These are phyloP conservation scores for Fusarium sp. DNA, from an alignment of 2,329 filamentous ascomycete species.

Conservation along the genomic window DNA sequence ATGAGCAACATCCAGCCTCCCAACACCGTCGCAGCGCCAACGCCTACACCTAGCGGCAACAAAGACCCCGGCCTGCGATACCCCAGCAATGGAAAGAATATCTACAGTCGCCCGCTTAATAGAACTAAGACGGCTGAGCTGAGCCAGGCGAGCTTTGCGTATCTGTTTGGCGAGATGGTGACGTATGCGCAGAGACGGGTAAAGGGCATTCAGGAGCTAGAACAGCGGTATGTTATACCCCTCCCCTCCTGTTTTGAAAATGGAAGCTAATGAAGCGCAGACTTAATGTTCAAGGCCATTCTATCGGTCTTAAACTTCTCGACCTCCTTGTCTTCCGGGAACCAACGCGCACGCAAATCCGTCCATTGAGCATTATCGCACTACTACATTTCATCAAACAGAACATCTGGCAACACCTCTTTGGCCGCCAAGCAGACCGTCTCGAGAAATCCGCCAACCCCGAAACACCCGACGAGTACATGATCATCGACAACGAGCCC, in stretches of 20 bases:
- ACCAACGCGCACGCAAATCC: constrained; percentile 75
- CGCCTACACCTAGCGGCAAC: constrained; percentile 47
- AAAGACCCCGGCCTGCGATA: constrained; percentile 80
- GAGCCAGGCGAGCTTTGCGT: constrained; percentile 94
- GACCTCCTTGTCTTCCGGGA: constrained; percentile 93
- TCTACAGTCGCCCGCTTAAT: constrained; percentile 96
- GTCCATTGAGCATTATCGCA: constrained; percentile 88
- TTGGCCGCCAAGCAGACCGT: constrained; percentile 89
- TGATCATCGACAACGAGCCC: constrained; percentile 99
- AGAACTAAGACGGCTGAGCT: constrained; percentile 89
- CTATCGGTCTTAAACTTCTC: constrained; percentile 92
- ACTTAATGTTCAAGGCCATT: constrained; percentile 91
- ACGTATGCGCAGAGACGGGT: constrained; percentile 92
- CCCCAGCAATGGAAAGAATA: constrained; percentile 94
- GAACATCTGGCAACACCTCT: constrained; percentile 91
- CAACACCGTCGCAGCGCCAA: constrained; percentile 57
- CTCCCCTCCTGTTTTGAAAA: too few species aligned
- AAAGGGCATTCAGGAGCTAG: constrained; percentile 92
- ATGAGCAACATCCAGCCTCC: constrained; percentile 66
- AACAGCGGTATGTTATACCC: constrained; percentile 76
- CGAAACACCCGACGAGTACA: constrained; percentile 92
- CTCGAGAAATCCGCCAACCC: constrained; percentile 89
- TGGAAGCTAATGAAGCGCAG: constrained; percentile 58
- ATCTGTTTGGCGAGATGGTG: constrained; percentile 97
- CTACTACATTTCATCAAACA: constrained; percentile 97